phyloP scores from a whole-genome alignment of 306 rosid species.

The Cotoneaster glaucophyllus region DNA sequence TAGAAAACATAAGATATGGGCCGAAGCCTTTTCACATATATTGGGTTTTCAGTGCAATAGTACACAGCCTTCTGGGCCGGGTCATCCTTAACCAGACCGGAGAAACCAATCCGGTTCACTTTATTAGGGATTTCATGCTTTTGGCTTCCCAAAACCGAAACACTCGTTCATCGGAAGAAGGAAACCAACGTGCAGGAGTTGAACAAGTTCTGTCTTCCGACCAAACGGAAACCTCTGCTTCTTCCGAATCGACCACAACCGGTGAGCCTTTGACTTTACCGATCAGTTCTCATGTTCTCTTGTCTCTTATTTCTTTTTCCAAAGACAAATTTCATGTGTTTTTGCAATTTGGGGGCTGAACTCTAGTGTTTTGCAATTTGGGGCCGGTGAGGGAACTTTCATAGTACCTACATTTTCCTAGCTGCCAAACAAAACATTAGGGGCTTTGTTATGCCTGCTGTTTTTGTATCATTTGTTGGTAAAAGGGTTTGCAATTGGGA shows the following conservation, averaged over 20 bases:
- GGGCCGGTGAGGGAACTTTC: background rate
- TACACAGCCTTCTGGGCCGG: background rate
- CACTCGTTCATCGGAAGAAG: background rate
- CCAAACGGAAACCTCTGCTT: background rate
- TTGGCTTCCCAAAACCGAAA: background rate
- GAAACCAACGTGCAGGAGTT: background rate
- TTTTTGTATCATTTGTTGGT: background rate
- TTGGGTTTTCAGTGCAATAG: background rate
- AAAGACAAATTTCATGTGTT: background rate
- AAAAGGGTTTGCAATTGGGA: background rate
- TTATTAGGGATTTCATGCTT: background rate
- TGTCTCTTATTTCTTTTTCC: background rate
- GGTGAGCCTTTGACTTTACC: background rate
- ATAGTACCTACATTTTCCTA: background rate
- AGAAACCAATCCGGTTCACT: background rate
- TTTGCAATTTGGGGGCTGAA: background rate
- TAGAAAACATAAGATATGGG: background rate
- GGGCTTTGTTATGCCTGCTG: background rate
- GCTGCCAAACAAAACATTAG: background rate
- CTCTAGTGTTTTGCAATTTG: background rate
- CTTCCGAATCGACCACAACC: background rate
- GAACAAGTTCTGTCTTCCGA: background rate
- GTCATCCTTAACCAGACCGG: background rate
- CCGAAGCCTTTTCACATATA: background rate
- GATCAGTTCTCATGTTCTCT: background rate